phyloP scores from a whole-genome alignment of 2,329 filamentous ascomycete species.

The Cercospora sp. region DNA sequence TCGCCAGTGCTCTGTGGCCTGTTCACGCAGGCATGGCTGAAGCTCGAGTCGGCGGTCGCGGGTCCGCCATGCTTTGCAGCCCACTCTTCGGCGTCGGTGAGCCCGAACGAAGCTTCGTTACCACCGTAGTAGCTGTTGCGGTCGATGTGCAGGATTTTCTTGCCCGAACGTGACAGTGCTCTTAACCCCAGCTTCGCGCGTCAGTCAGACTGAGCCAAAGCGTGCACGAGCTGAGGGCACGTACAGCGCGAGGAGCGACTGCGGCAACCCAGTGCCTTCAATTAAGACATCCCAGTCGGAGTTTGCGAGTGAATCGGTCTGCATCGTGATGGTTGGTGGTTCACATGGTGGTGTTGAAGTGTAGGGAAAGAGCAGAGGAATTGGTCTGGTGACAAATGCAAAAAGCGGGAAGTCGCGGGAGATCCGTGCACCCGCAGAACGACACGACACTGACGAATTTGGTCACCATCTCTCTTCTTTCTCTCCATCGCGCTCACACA shows the following conservation, averaged over 20 bases:
- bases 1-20: conserved; percentile 28
- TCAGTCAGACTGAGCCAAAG: conserved; percentile 62
- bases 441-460: conserved; percentile 1
- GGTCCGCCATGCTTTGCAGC: conserved; percentile 45
- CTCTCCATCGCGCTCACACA: conserved; percentile 37
- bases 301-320: conserved; percentile 53
- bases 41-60: conserved; percentile 16
- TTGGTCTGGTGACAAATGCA: background rate
- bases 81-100: conserved; percentile 80
- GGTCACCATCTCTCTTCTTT: conserved; percentile 19
- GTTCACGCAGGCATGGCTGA: conserved; percentile 40
- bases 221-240: conserved; percentile 31
- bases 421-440: conserved; percentile 5
- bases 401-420: conserved; percentile 9
- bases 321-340: conserved; percentile 7
- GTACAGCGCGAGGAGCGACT: conserved; percentile 57
- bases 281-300: conserved; percentile 56
- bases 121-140: conserved; percentile 86
- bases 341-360: conserved; percentile 9
- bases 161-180: conserved; percentile 86
- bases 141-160: conserved; percentile 89
- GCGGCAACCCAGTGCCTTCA: conserved; percentile 53
- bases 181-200: conserved; percentile 61
- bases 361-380: background rate
- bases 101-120: conserved; percentile 77